A percentile compares a stretch with the other conserved stretches of the same genome.
phyloP scores from a whole-genome alignment of 805 yeast species.

The Tetrapisispora pingtungensis region DNA sequence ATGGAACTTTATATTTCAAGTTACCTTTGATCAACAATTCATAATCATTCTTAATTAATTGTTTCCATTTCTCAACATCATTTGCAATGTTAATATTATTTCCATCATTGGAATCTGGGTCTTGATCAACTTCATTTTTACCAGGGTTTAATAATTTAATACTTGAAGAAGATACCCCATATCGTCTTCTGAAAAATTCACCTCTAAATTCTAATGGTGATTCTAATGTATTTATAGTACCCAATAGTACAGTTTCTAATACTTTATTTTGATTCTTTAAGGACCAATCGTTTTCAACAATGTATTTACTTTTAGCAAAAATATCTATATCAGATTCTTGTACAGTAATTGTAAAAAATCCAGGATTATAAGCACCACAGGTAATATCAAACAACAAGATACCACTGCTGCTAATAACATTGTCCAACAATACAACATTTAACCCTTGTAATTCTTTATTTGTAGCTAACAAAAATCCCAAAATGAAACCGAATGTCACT shows the following conservation, averaged over 20 bases:
- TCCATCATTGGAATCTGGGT: neutral
- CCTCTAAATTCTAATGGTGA: constrained; percentile 69
- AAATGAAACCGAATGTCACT: constrained; percentile 62
- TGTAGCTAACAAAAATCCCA: constrained; percentile 79
- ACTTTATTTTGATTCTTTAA: constrained; percentile 15
- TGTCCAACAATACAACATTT: constrained; percentile 48
- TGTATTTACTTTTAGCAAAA: constrained; percentile 62
- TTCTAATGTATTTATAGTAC: constrained; percentile 56
- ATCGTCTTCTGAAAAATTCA: constrained; percentile 58
- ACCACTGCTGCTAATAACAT: constrained; percentile 70
- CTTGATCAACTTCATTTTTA: constrained; percentile 16
- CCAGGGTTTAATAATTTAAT: constrained; percentile 72
- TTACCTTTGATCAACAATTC: constrained; percentile 79
- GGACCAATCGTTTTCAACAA: constrained; percentile 10
- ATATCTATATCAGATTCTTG: constrained; percentile 67
- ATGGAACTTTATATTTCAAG: constrained; percentile 65
- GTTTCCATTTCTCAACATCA: constrained; percentile 54
- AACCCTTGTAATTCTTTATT: constrained; percentile 72
- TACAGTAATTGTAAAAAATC: constrained; percentile 59
- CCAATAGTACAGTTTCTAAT: constrained; percentile 63
- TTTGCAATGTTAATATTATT: constrained; percentile 22
- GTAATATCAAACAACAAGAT: constrained; percentile 73
- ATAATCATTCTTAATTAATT: constrained; percentile 67
- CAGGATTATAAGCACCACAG: constrained; percentile 79
- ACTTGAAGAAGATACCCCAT: constrained; percentile 52